Percentiles rank a stretch among this genome's conserved stretches.
Evolutionary conservation across 345 rosid genomes (phyloP).

Genomic region (Odontarrhena argentea): DNA sequence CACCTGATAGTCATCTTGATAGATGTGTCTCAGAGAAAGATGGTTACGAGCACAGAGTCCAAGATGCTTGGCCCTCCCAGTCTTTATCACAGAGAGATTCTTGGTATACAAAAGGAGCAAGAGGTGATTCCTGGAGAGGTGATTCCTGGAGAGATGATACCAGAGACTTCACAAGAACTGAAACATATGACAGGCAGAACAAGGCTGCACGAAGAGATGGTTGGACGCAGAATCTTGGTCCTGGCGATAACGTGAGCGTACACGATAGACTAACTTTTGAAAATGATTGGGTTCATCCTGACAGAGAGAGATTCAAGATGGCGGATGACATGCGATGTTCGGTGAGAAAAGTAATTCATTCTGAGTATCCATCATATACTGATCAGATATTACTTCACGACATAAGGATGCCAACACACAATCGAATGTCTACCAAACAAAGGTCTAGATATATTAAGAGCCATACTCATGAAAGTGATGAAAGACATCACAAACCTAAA

Average conservation of each 20-base stretch:
- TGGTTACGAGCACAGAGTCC: conserved; percentile 39
- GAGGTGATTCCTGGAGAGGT: conserved; percentile 28
- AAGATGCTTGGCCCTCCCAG: conserved; percentile 34
- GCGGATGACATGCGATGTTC: conserved; percentile 25
- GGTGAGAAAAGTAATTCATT: conserved; percentile 38
- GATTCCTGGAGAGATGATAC: conserved; percentile 26
- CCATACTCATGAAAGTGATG: conserved; percentile 37
- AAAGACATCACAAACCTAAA: conserved; percentile 23
- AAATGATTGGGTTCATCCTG: conserved; percentile 26
- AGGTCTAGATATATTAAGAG: conserved; percentile 34
- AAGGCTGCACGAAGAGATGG: conserved; percentile 40
- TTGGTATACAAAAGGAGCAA: conserved; percentile 34
- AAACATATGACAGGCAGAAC: conserved; percentile 35
- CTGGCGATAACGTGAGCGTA: conserved; percentile 12
- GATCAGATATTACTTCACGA: conserved; percentile 36
- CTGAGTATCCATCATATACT: conserved; percentile 40
- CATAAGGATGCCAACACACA: conserved; percentile 37
- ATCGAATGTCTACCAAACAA: conserved; percentile 38
- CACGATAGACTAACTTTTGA: conserved; percentile 35
- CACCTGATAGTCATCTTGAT: conserved; percentile 43
- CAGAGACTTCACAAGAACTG: conserved; percentile 28
- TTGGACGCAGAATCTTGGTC: conserved; percentile 27
- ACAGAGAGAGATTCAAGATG: conserved; percentile 40
- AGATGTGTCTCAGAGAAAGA: conserved; percentile 37
- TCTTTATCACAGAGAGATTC: conserved; percentile 39